These are phyloP conservation scores for Setaria italica DNA, from an alignment of 202 grass and related monocot genomes.

Conservation along the genomic window DNA sequence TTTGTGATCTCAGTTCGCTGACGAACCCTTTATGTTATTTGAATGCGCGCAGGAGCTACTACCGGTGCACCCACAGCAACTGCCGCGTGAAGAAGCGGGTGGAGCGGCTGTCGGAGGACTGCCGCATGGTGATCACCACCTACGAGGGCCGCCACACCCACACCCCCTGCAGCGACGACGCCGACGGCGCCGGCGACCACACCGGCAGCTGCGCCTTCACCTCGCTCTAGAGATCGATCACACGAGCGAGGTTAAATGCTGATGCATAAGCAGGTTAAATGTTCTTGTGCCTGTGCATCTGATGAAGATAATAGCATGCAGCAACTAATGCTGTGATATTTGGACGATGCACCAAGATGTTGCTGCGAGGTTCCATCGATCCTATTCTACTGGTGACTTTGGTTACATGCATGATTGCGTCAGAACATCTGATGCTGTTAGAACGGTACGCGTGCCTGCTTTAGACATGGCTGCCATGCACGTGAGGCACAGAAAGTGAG, in stretches of 20 bases:
- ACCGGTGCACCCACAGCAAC: slow-evolving; percentile 86
- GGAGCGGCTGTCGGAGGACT: slow-evolving; percentile 87
- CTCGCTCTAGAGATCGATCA: slow-evolving; percentile 55
- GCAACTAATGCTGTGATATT: not conserved
- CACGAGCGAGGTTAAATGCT: too few relatives aligned
- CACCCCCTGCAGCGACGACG: slow-evolving; percentile 72
- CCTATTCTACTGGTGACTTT: not conserved
- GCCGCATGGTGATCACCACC: slow-evolving; percentile 91
- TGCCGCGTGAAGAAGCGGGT: slow-evolving; percentile 98
- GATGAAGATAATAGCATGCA: not conserved
- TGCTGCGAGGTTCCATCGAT: not conserved
- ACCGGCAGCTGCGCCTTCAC: slow-evolving; percentile 61
- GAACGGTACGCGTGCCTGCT: slow-evolving; percentile 29
- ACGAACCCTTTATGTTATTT: not conserved
- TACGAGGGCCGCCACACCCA: slow-evolving; percentile 91
- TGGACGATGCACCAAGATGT: not conserved
- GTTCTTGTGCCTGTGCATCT: not conserved
- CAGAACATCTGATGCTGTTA: slow-evolving; percentile 20
- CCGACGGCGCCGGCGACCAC: slow-evolving; percentile 50
- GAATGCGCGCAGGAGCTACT: slow-evolving; percentile 73
- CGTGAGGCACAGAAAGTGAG: slow-evolving; percentile 51
- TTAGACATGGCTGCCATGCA: slow-evolving; percentile 49
- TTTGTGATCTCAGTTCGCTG: slow-evolving; percentile 10
- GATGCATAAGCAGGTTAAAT: not conserved
- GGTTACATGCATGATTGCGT: not conserved